Percentiles rank a stretch among this genome's conserved stretches.
Evolutionary conservation across 352 stramenopile genomes (phyloP).

Genomic region (Phytophthora vignae): DNA sequence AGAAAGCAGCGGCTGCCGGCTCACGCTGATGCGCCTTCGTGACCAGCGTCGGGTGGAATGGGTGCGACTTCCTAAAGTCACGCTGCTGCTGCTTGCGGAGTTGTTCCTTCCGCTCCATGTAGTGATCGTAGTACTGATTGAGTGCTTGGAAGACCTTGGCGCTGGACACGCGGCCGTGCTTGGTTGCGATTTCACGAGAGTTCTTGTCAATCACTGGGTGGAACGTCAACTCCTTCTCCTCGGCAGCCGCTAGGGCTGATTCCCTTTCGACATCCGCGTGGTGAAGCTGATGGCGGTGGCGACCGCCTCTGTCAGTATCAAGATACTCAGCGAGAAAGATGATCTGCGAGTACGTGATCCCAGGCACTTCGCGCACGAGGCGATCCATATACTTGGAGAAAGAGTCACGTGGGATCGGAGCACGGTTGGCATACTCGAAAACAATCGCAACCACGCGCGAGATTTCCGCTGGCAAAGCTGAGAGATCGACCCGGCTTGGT

Average conservation of each 20-base stretch:
- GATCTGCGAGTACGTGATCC: conserved; percentile 77
- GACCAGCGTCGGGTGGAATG: conserved; percentile 68
- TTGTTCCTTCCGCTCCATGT: conserved; percentile 65
- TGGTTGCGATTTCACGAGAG: conserved; percentile 64
- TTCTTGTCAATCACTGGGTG: conserved; percentile 75
- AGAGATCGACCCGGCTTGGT: conserved; percentile 48
- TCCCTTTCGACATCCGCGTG: conserved; percentile 25
- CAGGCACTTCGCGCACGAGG: conserved; percentile 64
- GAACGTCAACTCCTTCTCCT: conserved; percentile 74
- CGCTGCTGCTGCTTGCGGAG: conserved; percentile 59
- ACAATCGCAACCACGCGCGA: conserved; percentile 63
- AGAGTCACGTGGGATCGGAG: conserved; percentile 45
- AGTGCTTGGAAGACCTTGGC: conserved; percentile 75
- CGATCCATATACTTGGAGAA: conserved; percentile 73
- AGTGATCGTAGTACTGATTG: conserved; percentile 81
- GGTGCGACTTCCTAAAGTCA: conserved; percentile 65
- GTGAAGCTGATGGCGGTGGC: conserved; percentile 32
- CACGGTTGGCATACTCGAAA: conserved; percentile 68
- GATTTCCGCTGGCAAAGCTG: conserved; percentile 62
- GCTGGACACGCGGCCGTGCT: conserved; percentile 62
- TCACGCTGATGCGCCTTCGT: conserved; percentile 57
- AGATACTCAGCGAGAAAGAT: conserved; percentile 71
- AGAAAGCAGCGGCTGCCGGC: conserved; percentile 51
- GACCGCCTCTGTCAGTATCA: conserved; percentile 45
- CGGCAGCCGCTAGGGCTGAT: conserved; percentile 28